These are phyloP conservation scores for Pyrrhoderma lamaoense DNA, from an alignment of 1,284 basidiomycete genomes.

Conservation along the genomic window DNA sequence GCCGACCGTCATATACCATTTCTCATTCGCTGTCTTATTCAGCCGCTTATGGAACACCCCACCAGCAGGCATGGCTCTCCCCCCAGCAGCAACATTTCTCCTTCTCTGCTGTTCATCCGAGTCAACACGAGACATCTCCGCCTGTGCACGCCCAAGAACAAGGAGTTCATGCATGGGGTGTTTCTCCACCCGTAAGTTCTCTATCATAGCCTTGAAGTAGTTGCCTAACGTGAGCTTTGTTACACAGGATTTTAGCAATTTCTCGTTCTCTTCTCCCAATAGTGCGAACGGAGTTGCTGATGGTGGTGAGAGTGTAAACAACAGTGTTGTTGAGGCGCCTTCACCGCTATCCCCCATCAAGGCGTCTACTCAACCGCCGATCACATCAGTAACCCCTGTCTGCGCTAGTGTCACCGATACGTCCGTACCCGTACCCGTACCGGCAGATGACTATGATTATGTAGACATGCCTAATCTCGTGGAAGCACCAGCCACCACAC, in stretches of 20 bases:
- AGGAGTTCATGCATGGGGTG: neutral
- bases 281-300: neutral
- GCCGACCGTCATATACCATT: slow-evolving; percentile 3
- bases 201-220: neutral
- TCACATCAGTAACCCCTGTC: neutral
- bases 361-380: neutral
- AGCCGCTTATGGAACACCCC: too few relatives aligned
- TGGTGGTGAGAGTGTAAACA: too few relatives aligned
- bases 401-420: neutral
- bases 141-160: neutral
- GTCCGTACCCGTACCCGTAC: neutral
- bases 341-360: too few relatives aligned
- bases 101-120: neutral
- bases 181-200: neutral
- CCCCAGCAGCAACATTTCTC: too few relatives aligned
- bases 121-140: neutral
- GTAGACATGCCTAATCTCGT: slow-evolving; percentile 4
- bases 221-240: neutral
- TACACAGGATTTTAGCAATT: slow-evolving; percentile 1
- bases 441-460: slow-evolving; percentile 3
- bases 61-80: too few relatives aligned
- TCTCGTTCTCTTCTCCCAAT: neutral
- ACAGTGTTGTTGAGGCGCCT: too few relatives aligned
- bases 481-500: neutral
- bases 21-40: too few relatives aligned